Conservation (phyloP, 2,329 filamentous ascomycete genomes). For the Cladorrhinum sp. region DNA sequence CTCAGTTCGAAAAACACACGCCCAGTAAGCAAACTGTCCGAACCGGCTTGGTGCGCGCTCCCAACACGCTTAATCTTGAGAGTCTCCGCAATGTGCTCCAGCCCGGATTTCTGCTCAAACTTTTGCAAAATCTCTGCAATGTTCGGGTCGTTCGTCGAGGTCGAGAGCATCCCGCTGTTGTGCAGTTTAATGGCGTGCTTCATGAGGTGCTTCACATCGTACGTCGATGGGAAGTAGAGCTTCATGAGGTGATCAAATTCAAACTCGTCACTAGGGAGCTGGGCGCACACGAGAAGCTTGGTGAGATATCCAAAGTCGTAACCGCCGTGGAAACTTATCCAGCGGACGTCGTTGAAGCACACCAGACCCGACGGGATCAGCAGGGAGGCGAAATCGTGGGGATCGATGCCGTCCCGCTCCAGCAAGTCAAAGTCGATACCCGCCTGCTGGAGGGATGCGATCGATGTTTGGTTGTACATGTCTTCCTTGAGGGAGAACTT, state of each 20-base stretch:
- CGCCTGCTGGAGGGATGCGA: conserved; percentile 82
- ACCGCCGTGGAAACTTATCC: conserved; percentile 96
- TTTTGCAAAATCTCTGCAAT: conserved; percentile 75
- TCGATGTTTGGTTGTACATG: conserved; percentile 97
- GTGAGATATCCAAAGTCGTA: conserved; percentile 98
- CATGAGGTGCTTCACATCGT: conserved; percentile 97
- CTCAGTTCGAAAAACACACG: conserved; percentile 93
- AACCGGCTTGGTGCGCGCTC: conserved; percentile 86
- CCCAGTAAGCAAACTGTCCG: conserved; percentile 88
- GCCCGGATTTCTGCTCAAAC: conserved; percentile 83
- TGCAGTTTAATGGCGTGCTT: conserved; percentile 77
- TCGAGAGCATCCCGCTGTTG: conserved; percentile 60
- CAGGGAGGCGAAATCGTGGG: conserved; percentile 80
- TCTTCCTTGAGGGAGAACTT: conserved; percentile 90
- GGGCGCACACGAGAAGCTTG: conserved; percentile 82
- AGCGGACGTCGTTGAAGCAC: conserved; percentile 81
- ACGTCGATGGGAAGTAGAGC: conserved; percentile 88
- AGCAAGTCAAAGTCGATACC: conserved; percentile 89
- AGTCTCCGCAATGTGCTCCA: conserved; percentile 91
- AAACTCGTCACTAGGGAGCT: conserved; percentile 82
- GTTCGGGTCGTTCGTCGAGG: conserved; percentile 60
- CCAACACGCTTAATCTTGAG: conserved; percentile 88
- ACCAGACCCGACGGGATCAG: conserved; percentile 91
- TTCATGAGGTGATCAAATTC: conserved; percentile 87
- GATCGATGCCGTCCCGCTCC: conserved; percentile 86